phyloP scores from a whole-genome alignment of 2,329 filamentous ascomycete species.

The Fusarium odoratissimum region DNA sequence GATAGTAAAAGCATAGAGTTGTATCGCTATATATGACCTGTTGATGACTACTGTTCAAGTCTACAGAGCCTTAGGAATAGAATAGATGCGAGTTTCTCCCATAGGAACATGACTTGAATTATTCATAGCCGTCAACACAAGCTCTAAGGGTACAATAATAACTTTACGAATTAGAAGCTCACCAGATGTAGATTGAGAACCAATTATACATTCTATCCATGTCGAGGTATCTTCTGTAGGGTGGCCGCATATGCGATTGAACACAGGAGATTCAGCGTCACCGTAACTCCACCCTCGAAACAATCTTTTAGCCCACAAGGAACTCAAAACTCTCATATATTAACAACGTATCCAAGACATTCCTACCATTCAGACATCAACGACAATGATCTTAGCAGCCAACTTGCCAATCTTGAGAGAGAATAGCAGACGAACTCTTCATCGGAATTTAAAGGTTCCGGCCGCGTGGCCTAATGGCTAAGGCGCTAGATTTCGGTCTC shows the following conservation, averaged over 20 bases:
- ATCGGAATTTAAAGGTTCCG: conserved; percentile 23
- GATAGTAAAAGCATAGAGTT: background rate
- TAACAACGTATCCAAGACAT: background rate
- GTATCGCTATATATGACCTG: background rate
- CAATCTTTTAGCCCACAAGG: background rate
- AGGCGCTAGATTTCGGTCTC: conserved; percentile 57
- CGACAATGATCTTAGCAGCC: background rate
- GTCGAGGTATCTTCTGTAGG: background rate
- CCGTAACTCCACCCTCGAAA: background rate
- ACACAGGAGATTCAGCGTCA: background rate
- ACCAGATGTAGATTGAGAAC: background rate
- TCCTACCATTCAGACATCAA: background rate
- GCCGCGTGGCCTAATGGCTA: conserved; percentile 59
- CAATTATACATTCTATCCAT: background rate
- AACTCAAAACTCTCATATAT: background rate
- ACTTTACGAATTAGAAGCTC: background rate
- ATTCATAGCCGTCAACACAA: background rate
- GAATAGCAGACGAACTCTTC: background rate
- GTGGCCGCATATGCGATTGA: background rate
- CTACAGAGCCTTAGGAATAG: background rate
- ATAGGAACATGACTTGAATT: background rate
- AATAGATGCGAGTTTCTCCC: background rate
- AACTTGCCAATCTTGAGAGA: fast-evolving
- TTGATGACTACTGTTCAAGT: background rate
- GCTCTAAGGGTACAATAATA: too few species aligned